Evolutionary conservation across 2,329 filamentous ascomycete species (phyloP).

Genomic region (Fusarium liriodendri): DNA sequence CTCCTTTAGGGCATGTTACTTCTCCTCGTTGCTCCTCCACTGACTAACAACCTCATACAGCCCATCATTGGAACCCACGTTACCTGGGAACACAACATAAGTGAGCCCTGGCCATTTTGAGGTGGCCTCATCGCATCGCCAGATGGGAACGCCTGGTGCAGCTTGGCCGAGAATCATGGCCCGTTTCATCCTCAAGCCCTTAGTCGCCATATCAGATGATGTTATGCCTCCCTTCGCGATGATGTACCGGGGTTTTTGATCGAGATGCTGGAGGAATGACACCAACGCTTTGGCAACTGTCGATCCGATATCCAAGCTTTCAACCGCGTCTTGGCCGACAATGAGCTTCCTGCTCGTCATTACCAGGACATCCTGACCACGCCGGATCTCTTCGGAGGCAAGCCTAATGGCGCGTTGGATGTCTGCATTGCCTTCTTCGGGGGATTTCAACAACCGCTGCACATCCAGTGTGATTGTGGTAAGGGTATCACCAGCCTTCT

Average conservation of each 20-base stretch:
- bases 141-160: slow-evolving; percentile 66
- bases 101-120: slow-evolving; percentile 62
- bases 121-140: slow-evolving; percentile 65
- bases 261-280: slow-evolving; percentile 57
- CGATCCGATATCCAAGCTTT: slow-evolving; percentile 63
- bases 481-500: slow-evolving; percentile 53
- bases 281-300: slow-evolving; percentile 63
- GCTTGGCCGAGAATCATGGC: slow-evolving; percentile 67
- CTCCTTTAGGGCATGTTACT: not conserved
- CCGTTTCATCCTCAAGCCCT: slow-evolving; percentile 63
- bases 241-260: slow-evolving; percentile 64
- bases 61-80: slow-evolving; percentile 32
- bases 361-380: slow-evolving; percentile 64
- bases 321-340: slow-evolving; percentile 56
- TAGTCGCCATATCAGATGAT: slow-evolving; percentile 67
- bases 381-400: slow-evolving; percentile 52
- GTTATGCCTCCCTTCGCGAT: slow-evolving; percentile 71
- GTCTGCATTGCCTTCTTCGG: slow-evolving; percentile 44
- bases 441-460: slow-evolving; percentile 55
- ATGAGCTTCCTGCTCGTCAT: slow-evolving; percentile 69
- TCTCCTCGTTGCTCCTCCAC: slow-evolving; percentile 6
- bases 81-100: slow-evolving; percentile 49
- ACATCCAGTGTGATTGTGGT: slow-evolving; percentile 61
- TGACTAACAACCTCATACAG: slow-evolving; percentile 27
- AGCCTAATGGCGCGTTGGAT: slow-evolving; percentile 44